Evolutionary conservation across 164 flowering plant genomes (phyloP).

Genomic region (Chimonanthus salicifolius): DNA sequence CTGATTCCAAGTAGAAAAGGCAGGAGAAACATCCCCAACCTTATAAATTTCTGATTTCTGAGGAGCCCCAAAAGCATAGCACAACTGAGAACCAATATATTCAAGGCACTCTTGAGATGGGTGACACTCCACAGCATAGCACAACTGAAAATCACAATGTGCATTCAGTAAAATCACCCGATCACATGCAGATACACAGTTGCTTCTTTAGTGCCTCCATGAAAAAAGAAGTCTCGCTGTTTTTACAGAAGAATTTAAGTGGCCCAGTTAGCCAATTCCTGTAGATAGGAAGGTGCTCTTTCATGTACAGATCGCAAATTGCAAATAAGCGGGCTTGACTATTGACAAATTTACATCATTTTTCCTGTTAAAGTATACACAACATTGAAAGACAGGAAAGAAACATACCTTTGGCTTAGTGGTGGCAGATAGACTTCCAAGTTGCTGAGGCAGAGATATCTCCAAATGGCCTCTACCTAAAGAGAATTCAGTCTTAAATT

Average conservation of each 20-base stretch:
- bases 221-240: neutral
- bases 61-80: neutral
- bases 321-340: neutral
- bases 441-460: neutral
- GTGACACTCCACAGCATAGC: neutral
- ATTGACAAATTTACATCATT: constrained; percentile 11
- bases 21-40: neutral
- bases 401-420: constrained; percentile 1
- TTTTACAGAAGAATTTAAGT: neutral
- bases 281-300: neutral
- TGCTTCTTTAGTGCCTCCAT: neutral
- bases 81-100: neutral
- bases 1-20: neutral
- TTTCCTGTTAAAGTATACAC: constrained; percentile 1
- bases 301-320: neutral
- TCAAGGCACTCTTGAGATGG: no score
- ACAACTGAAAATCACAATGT: neutral
- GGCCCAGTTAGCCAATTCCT: neutral
- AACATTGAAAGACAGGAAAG: neutral
- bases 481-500: neutral
- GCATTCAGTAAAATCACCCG: neutral
- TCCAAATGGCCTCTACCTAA: constrained; percentile 3
- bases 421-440: neutral
- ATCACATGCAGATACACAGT: neutral
- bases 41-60: neutral